Evolutionary conservation across 2,329 filamentous ascomycete species (phyloP).

Genomic region (Nemania abortiva): DNA sequence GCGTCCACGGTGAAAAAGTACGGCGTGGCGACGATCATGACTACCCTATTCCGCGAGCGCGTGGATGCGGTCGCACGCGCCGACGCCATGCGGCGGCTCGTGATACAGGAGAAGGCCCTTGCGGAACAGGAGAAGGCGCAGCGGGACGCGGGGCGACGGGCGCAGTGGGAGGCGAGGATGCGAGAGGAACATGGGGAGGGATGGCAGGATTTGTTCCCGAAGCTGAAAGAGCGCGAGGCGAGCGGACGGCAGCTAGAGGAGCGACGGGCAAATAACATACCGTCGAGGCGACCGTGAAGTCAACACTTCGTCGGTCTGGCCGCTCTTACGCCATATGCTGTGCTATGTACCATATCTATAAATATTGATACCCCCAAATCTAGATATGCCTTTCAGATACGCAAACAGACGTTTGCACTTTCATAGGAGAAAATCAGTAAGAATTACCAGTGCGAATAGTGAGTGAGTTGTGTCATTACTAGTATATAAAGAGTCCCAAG

Average conservation of each 20-base stretch:
- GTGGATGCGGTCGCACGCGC: conserved; percentile 47
- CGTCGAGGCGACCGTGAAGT: neutral
- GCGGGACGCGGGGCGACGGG: conserved; percentile 27
- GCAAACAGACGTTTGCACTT: neutral
- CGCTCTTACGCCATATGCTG: neutral
- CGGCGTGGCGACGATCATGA: conserved; percentile 33
- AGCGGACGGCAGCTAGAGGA: neutral
- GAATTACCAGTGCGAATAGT: neutral
- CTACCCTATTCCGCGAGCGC: conserved; percentile 39
- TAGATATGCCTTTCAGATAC: neutral
- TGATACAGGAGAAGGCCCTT: conserved; percentile 44
- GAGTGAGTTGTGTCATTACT: neutral
- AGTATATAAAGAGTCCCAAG: neutral
- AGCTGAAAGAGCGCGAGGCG: conserved; percentile 6
- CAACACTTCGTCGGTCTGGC: neutral
- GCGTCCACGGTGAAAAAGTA: conserved; percentile 19
- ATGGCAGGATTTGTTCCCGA: conserved; percentile 39
- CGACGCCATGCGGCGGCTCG: conserved; percentile 48
- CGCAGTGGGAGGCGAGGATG: conserved; percentile 45
- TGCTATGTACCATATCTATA: conserved; percentile 4
- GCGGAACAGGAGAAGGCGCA: conserved; percentile 43
- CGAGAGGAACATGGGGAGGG: conserved; percentile 37
- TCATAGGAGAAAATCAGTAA: neutral
- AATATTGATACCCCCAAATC: conserved; percentile 14
- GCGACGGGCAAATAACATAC: neutral